Evolutionary conservation across 176 grass and related monocot species (phyloP).

Genomic region (Musa troglodytarum): DNA sequence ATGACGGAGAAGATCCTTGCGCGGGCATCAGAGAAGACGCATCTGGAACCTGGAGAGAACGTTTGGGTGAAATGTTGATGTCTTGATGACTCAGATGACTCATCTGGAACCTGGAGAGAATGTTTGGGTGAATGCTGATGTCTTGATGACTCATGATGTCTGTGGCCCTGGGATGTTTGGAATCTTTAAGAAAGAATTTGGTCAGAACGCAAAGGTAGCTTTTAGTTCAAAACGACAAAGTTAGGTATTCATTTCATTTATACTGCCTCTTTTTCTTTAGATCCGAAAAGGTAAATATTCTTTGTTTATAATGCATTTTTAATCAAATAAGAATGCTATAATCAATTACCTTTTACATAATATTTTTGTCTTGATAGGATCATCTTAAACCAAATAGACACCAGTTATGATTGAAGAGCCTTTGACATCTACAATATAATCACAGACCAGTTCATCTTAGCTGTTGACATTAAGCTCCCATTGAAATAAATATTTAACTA

Average conservation of each 20-base stretch:
- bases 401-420: neutral
- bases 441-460: too few relatives aligned
- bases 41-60: conserved; percentile 83
- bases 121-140: conserved; percentile 92
- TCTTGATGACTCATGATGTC: conserved; percentile 94
- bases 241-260: neutral
- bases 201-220: conserved; percentile 55
- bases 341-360: neutral
- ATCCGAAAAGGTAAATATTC: neutral
- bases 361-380: neutral
- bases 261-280: neutral
- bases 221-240: neutral
- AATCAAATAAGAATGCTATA: neutral
- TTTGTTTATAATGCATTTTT: neutral
- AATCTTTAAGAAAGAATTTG: conserved; percentile 89
- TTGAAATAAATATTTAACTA: too few relatives aligned
- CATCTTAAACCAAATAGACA: neutral
- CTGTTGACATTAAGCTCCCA: too few relatives aligned
- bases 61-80: conserved; percentile 91
- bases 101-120: conserved; percentile 83
- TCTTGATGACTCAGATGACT: conserved; percentile 16
- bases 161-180: conserved; percentile 71
- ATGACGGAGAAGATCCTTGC: conserved; percentile 99
- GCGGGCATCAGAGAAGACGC: conserved; percentile 54
- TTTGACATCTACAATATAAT: neutral